phyloP scores from a whole-genome alignment of 1,284 basidiomycete genomes.

The Termitomyces sp. region DNA sequence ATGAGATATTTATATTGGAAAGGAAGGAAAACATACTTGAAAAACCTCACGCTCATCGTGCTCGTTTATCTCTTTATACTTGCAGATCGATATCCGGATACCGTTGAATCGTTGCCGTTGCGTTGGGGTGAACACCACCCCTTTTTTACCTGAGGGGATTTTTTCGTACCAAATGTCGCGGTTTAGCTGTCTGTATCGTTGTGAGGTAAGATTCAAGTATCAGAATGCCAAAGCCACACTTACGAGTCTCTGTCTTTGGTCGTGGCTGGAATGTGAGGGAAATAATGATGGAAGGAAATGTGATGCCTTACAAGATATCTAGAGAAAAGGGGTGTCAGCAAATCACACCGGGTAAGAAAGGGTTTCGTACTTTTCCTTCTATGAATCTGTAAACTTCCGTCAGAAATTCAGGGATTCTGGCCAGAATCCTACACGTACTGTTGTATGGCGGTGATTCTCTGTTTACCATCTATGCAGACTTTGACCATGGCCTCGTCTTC shows the following conservation, averaged over 20 bases:
- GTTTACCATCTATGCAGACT: slow-evolving; percentile 69
- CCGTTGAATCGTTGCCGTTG: slow-evolving; percentile 42
- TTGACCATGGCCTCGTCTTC: slow-evolving; percentile 45
- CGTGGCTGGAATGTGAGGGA: not conserved
- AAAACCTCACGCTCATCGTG: slow-evolving; percentile 65
- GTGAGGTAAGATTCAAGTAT: not conserved
- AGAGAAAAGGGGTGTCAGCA: not conserved
- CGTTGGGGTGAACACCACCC: slow-evolving; percentile 31
- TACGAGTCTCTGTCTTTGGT: slow-evolving; percentile 45
- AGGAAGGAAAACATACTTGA: slow-evolving; percentile 36
- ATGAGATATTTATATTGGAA: not conserved
- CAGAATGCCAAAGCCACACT: slow-evolving; percentile 18
- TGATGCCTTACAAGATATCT: slow-evolving; percentile 42
- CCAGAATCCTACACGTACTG: slow-evolving; percentile 29
- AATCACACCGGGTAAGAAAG: slow-evolving; percentile 4
- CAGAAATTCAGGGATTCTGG: not conserved
- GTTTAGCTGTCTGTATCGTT: slow-evolving; percentile 25
- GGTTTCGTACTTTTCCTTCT: slow-evolving; percentile 43
- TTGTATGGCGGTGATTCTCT: slow-evolving; percentile 64
- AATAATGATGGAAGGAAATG: slow-evolving; percentile 6
- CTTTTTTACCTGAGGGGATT: slow-evolving; percentile 15
- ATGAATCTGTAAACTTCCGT: slow-evolving; percentile 40
- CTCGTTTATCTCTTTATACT: slow-evolving; percentile 50
- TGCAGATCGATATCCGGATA: slow-evolving; percentile 55
- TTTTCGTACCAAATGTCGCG: slow-evolving; percentile 45